Evolutionary conservation across 2,329 filamentous ascomycete genomes (phyloP).

Genomic region (Phialophora macrospora): DNA sequence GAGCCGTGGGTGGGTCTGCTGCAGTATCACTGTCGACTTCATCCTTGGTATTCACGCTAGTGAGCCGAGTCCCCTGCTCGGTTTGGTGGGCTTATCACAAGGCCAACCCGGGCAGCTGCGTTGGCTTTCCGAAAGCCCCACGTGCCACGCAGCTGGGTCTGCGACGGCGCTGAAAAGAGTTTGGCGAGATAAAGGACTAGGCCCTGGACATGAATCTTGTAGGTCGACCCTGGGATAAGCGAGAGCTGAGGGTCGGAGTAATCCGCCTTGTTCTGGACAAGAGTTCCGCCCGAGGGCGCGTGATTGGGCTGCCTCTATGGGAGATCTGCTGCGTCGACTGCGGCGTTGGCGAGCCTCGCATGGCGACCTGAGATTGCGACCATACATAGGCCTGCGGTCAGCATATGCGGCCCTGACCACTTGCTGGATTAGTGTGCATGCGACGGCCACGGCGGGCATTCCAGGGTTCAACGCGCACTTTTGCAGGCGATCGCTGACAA

Average conservation of each 20-base stretch:
- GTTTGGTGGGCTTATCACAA: slow-evolving; percentile 4
- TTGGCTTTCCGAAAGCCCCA: not conserved
- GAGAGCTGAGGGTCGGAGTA: slow-evolving; percentile 8
- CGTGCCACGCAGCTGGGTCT: not conserved
- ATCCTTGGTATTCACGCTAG: slow-evolving; percentile 3
- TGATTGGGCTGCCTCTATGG: not conserved
- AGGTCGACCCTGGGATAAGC: not conserved
- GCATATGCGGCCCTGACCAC: not conserved
- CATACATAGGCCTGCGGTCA: not conserved
- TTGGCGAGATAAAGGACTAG: not conserved
- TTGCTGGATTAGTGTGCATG: not conserved
- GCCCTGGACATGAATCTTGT: not conserved
- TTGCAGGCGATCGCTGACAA: not conserved
- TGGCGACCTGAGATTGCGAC: slow-evolving; percentile 4
- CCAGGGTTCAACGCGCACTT: not conserved
- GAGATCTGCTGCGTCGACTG: not conserved
- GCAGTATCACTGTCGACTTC: not conserved
- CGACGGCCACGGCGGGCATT: not conserved
- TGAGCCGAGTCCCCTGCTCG: not conserved
- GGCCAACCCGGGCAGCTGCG: slow-evolving; percentile 1
- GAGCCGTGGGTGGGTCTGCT: not conserved
- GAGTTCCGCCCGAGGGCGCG: not conserved
- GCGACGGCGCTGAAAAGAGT: too few species aligned
- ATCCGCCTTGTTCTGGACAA: slow-evolving; percentile 1
- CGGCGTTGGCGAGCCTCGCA: not conserved